phyloP scores from a whole-genome alignment of 1,139 yeast species.

The Blastobotrys persicus region DNA sequence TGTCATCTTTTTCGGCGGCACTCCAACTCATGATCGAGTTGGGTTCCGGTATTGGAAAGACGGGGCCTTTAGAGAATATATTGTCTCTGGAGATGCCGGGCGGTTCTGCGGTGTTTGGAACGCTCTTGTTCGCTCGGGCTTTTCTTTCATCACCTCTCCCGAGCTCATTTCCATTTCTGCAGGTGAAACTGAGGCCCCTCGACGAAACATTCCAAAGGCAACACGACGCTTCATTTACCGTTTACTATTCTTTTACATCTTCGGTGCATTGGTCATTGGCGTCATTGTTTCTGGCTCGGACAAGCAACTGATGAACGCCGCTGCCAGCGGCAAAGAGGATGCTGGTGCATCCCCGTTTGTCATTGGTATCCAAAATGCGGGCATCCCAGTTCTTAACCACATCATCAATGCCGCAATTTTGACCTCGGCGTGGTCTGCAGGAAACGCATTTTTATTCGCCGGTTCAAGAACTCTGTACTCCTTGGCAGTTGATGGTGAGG shows the following conservation, averaged over 20 bases:
- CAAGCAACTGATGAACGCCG: conserved; percentile 42
- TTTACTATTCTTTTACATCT: conserved; percentile 39
- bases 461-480: conserved; percentile 56
- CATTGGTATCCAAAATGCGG: conserved; percentile 55
- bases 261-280: conserved; percentile 49
- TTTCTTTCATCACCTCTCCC: conserved; percentile 58
- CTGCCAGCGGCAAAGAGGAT: conserved; percentile 34
- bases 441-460: conserved; percentile 56
- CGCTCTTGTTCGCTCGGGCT: conserved; percentile 58
- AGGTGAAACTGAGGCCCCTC: conserved; percentile 50
- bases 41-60: conserved; percentile 22
- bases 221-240: conserved; percentile 41
- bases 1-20: conserved; percentile 47
- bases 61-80: conserved; percentile 30
- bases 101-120: conserved; percentile 64
- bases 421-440: conserved; percentile 52
- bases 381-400: conserved; percentile 41
- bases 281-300: conserved; percentile 48
- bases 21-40: conserved; percentile 30
- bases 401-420: conserved; percentile 52
- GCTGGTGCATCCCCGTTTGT: conserved; percentile 56
- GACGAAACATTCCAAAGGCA: conserved; percentile 40
- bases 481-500: conserved; percentile 51
- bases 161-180: conserved; percentile 52
- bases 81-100: conserved; percentile 47